Evolutionary conservation across 2,329 filamentous ascomycete species (phyloP).

Genomic region (Colletotrichum eleusines): DNA sequence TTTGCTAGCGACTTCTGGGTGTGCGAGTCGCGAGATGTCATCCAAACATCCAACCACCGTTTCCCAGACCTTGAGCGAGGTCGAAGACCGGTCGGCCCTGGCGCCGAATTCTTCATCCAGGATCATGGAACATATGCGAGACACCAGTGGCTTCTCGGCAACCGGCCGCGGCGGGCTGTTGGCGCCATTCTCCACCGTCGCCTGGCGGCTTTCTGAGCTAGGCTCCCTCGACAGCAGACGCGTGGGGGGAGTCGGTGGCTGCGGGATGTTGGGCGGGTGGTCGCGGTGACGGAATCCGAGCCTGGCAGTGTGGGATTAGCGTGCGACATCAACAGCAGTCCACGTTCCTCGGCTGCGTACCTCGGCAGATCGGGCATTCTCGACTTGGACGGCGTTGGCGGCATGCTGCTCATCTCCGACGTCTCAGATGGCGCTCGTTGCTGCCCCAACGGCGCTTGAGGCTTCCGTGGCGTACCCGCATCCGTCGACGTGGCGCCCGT

Average conservation of each 20-base stretch:
- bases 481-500: background rate
- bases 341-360: background rate
- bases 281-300: conserved; percentile 11
- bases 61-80: conserved; percentile 37
- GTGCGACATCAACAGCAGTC: background rate
- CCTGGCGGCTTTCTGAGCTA: background rate
- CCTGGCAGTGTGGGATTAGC: conserved; percentile 5
- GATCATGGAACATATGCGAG: conserved; percentile 35
- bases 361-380: conserved; percentile 21
- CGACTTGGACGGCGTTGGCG: conserved; percentile 23
- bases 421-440: background rate
- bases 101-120: conserved; percentile 24
- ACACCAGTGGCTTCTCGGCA: conserved; percentile 11
- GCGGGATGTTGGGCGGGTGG: background rate
- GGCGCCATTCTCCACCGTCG: background rate
- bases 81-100: conserved; percentile 23
- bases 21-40: conserved; percentile 11
- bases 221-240: background rate
- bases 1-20: background rate
- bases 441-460: background rate
- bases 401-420: conserved; percentile 15
- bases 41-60: conserved; percentile 25
- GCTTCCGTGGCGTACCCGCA: background rate
- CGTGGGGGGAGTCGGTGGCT: background rate
- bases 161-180: background rate